Evolutionary conservation across 306 rosid species (phyloP), one percentile per base, ranked within the genome.

Genomic region (Cucurbita moschata): DNA sequence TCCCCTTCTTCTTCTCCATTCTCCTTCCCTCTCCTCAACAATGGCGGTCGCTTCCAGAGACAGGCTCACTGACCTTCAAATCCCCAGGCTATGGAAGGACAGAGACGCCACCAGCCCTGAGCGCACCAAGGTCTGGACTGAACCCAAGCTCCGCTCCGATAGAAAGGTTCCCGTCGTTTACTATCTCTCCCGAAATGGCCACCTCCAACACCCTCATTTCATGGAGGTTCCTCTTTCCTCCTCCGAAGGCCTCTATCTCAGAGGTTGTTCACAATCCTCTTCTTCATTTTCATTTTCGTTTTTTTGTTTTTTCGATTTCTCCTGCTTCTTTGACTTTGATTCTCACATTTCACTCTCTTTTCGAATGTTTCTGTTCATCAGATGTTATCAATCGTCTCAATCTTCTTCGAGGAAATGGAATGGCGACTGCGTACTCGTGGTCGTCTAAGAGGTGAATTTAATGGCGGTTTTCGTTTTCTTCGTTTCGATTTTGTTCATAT

Each of bases 151-250:
- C 50, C 69, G 47, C 74, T 74, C 82, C 78, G 55, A 63, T 16
- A 54, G 75, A 59, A 90, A 80, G 71, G 90, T 87, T 63, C 84
- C 98, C 18, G 97, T 94, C 58, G 96, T 94, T 65, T 94, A 94
- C 87, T 94, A 94, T 40, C 85, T 94, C 53, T 83, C 95, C 77
- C 77, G 92, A 8, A 94, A 87, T 71, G 98, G 98, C 81, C 95
- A 86, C 62, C 97, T 94, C 16, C 95, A 94, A 47, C 98, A 94
- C 75, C 98, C 98, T 4, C 98, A 94, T 72, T 94, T 87, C 97
- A 90, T 94, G 91, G 98, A 94, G 75, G 96, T 94, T 68, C 81
- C 92, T 73, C 97, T 91, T 75, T 85, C 99, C 44, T 87, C 96
- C 0, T 79, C 97, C 35, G 91, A 90, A 38, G 99, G 97, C 7